Percentiles rank a stretch among this genome's conserved stretches.
These are phyloP conservation scores for Metschnikowia peoriensis DNA, from an alignment of 805 yeast genomes.

Conservation along the genomic window DNA sequence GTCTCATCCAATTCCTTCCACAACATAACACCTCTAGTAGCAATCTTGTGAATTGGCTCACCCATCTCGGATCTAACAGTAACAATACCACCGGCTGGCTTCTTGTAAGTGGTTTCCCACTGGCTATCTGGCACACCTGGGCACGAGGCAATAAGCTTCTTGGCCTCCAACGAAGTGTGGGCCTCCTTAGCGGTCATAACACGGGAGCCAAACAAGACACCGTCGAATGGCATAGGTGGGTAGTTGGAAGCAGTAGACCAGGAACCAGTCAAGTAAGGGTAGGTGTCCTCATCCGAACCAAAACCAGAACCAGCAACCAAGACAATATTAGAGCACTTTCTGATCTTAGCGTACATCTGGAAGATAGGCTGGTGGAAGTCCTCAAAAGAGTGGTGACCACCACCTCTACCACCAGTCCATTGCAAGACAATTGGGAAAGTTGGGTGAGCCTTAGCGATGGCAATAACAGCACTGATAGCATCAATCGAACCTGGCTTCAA, in stretches of 20 bases:
- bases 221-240: constrained; percentile 99
- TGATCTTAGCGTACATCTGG: constrained; percentile 92
- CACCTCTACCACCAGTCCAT: constrained; percentile 99
- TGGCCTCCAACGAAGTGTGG: constrained; percentile 89
- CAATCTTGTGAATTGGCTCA: constrained; percentile 98
- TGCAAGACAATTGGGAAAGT: constrained; percentile 94
- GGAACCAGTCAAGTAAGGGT: constrained; percentile 95
- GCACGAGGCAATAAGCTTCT: constrained; percentile 84
- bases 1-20: constrained; percentile 98
- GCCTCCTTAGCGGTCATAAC: constrained; percentile 98
- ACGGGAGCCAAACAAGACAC: constrained; percentile 92
- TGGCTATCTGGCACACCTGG: constrained; percentile 83
- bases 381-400: constrained; percentile 99
- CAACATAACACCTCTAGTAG: constrained; percentile 94
- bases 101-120: constrained; percentile 95
- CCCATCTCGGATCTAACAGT: constrained; percentile 99
- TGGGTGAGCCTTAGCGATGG: constrained; percentile 95
- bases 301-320: constrained; percentile 98
- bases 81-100: constrained; percentile 94
- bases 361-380: constrained; percentile 98
- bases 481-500: constrained; percentile 98
- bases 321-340: constrained; percentile 86
- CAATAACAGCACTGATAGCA: constrained; percentile 79
- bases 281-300: constrained; percentile 95
- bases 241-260: constrained; percentile 88